These are phyloP conservation scores for Rhizophagus prolifer DNA, from an alignment of 192 early-diverging fungal genomes.

Conservation along the genomic window DNA sequence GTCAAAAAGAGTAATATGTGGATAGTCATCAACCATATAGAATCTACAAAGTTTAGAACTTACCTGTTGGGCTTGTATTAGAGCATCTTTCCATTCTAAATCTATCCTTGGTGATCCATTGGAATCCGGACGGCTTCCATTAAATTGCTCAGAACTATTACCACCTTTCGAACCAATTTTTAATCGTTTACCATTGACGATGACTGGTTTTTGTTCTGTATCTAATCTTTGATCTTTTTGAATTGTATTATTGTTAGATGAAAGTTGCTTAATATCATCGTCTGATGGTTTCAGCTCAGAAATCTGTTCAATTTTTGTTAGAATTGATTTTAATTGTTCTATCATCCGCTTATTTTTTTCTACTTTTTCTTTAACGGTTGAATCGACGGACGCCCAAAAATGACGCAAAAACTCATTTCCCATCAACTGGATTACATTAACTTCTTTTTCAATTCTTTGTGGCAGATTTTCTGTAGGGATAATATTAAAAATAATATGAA, in stretches of 20 bases:
- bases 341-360: constrained; percentile 53
- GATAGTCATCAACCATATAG: no score
- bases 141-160: not conserved
- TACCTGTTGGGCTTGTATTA: not conserved
- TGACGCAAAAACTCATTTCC: constrained; percentile 45
- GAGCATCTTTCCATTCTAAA: not conserved
- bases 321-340: constrained; percentile 40
- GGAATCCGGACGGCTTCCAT: not conserved
- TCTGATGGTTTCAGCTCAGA: not conserved
- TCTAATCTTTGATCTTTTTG: not conserved
- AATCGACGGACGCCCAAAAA: constrained; percentile 46
- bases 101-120: not conserved
- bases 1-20: not conserved
- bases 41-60: no score
- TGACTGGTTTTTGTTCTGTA: not conserved
- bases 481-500: not conserved
- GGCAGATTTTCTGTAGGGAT: constrained; percentile 1
- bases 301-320: not conserved
- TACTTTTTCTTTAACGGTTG: constrained; percentile 42
- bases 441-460: not conserved
- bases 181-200: not conserved
- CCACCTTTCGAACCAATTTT: not conserved
- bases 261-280: not conserved
- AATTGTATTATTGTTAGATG: not conserved
- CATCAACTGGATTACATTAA: not conserved